These are phyloP conservation scores for Vanrija pseudolonga DNA, from an alignment of 1,284 basidiomycete species.

Conservation along the genomic window DNA sequence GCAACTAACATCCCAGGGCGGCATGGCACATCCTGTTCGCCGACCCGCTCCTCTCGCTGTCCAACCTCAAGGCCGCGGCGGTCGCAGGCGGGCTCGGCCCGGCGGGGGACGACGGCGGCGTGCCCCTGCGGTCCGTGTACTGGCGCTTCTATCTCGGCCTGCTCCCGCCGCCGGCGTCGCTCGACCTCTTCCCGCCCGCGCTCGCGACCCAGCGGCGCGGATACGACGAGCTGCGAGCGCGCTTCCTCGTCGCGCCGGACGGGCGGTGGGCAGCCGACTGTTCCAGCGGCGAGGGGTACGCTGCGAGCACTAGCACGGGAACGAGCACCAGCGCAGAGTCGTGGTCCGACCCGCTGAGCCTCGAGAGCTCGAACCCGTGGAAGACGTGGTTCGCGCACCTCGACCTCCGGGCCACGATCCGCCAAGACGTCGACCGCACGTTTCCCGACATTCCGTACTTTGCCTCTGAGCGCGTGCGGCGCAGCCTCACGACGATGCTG, in stretches of 20 bases:
- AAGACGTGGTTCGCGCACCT: slow-evolving; percentile 82
- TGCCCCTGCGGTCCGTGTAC: slow-evolving; percentile 44
- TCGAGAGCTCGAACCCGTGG: slow-evolving; percentile 80
- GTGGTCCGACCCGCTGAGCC: slow-evolving; percentile 74
- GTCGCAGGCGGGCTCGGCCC: slow-evolving; percentile 36
- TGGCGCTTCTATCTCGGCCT: slow-evolving; percentile 50
- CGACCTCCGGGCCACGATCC: slow-evolving; percentile 78
- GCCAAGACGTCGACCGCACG: slow-evolving; percentile 90
- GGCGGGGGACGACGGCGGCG: slow-evolving; percentile 31
- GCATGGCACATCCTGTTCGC: slow-evolving; percentile 39
- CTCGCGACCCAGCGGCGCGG: slow-evolving; percentile 27
- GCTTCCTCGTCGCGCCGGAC: slow-evolving; percentile 51
- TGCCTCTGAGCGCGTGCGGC: slow-evolving; percentile 65
- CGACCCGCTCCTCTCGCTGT: slow-evolving; percentile 46
- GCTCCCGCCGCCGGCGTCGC: slow-evolving; percentile 44
- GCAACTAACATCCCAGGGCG: slow-evolving; percentile 16
- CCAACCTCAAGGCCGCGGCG: slow-evolving; percentile 33
- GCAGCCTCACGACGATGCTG: slow-evolving; percentile 75
- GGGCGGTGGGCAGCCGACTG: slow-evolving; percentile 52
- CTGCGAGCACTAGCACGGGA: slow-evolving; percentile 1
- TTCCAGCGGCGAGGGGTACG: slow-evolving; percentile 33
- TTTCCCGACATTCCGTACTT: slow-evolving; percentile 91
- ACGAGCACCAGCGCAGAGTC: no score
- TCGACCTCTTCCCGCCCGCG: slow-evolving; percentile 33
- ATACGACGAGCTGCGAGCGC: slow-evolving; percentile 44